Conservation (phyloP, 164 flowering plant species). For the Vitis labrusca region DNA sequence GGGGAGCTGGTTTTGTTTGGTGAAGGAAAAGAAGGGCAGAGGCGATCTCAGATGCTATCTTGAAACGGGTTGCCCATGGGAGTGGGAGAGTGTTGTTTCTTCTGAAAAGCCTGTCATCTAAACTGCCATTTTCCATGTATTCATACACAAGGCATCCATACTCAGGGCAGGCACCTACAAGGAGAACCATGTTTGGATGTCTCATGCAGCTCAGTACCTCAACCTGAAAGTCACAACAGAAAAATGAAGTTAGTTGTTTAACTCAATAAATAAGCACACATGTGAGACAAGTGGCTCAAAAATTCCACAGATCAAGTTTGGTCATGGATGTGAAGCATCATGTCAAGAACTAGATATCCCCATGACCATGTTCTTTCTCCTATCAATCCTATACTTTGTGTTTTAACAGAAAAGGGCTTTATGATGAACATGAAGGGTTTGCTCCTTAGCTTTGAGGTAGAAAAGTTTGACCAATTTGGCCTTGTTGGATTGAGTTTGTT, state of each 20-base stretch:
- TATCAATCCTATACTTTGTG: too few relatives aligned
- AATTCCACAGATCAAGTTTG: not conserved
- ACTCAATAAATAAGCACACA: not conserved
- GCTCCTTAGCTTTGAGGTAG: not conserved
- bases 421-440: not conserved
- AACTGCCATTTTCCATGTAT: constrained; percentile 61
- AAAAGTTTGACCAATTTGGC: not conserved
- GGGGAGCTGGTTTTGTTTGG: constrained; percentile 54
- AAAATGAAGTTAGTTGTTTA: not conserved
- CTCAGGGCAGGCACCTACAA: constrained; percentile 64
- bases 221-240: constrained; percentile 28
- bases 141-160: constrained; percentile 66
- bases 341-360: not conserved
- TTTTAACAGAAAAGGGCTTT: not conserved
- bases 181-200: constrained; percentile 66
- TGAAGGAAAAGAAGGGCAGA: constrained; percentile 60
- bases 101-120: constrained; percentile 53
- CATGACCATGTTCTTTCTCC: not conserved
- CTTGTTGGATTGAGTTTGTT: too few relatives aligned
- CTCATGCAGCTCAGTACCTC: constrained; percentile 54
- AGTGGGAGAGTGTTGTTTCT: constrained; percentile 47
- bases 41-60: constrained; percentile 53
- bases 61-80: constrained; percentile 54
- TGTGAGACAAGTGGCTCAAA: not conserved
- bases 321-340: not conserved